These are phyloP conservation scores for Trypethelium eluteriae DNA, from an alignment of 495 filamentous ascomycete species.

Conservation along the genomic window DNA sequence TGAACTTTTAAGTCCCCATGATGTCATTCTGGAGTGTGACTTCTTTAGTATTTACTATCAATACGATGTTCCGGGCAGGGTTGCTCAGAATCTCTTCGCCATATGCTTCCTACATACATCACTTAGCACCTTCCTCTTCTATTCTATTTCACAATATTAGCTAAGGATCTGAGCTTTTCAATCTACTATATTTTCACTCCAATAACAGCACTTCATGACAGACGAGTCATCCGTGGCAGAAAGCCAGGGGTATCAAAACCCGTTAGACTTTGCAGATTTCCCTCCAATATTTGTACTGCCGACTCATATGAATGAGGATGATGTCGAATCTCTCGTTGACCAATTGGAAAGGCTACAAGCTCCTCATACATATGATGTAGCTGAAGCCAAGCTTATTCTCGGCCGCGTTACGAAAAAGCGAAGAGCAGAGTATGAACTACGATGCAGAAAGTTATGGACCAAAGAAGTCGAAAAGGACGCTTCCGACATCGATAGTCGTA, in stretches of 20 bases:
- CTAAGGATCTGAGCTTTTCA: background rate
- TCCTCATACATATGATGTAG: constrained; percentile 60
- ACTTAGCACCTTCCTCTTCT: no score
- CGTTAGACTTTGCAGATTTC: constrained; percentile 39
- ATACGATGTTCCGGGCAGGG: no score
- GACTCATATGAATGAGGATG: constrained; percentile 55
- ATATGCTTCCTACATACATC: no score
- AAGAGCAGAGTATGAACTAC: constrained; percentile 70
- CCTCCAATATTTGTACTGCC: constrained; percentile 70
- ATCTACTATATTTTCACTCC: background rate
- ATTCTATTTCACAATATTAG: no score
- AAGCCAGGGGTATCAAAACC: background rate
- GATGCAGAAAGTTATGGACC: constrained; percentile 54
- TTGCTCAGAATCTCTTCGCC: no score
- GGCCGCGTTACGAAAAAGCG: constrained; percentile 60
- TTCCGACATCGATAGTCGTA: constrained; percentile 7
- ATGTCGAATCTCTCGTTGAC: constrained; percentile 56
- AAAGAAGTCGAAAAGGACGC: constrained; percentile 42
- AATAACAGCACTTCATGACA: background rate
- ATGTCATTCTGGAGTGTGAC: no score
- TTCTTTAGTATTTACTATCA: no score
- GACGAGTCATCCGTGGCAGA: background rate
- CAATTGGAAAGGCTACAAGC: constrained; percentile 48
- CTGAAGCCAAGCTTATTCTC: constrained; percentile 66
- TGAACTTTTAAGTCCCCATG: no score